Base-by-base conservation (phyloP, 176 grass and related monocot species). In the Calamus simplicifolius region DNA sequence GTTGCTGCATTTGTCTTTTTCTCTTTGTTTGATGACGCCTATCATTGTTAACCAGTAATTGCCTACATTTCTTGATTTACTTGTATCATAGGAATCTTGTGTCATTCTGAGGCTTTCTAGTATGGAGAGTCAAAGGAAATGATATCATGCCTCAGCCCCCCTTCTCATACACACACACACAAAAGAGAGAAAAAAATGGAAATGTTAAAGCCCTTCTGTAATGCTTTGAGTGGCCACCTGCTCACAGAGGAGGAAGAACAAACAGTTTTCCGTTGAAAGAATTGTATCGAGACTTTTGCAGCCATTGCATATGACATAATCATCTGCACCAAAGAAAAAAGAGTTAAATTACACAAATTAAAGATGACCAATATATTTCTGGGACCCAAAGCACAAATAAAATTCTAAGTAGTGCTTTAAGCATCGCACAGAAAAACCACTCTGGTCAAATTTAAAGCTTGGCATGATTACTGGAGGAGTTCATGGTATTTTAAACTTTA, bases 211-310 rank as follows among this genome's bases (percentile, higher is more conserved):
- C 10, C n/a, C n/a, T n/a, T n/a, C n/a, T n/a, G n/a, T n/a, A n/a
- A n/a, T n/a, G n/a, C n/a, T n/a, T n/a, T 4, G 8, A 48, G 29
- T 69, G 12, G 68, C 79, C 73, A 97, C 92, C 92, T 97, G 84
- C 50, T 97, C 87, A 3, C 92, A 91, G 0, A 87, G 78, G 18
- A 97, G 75, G 73, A 97, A 97, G 58, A 91, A 85, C 28, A 91
- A 27, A 26, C 84, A 84, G 18, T 91, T 85, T 80, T 97, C 93
- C 73, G 85, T 97, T 2, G 87, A 85, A 19, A 91, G 63, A 54
- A 90, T 91, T 8, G 84, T 90, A 38, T 90, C 87, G 16, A 78
- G 84, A 50, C 84, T 85, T 79, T 97, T 97, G 69, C 92, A 97
- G 13, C 87, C 87, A 65, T 88, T 88, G 70, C 93, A 91, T 30